phyloP scores from a whole-genome alignment of 1,284 basidiomycete species.

The Inonotus obliquus region DNA sequence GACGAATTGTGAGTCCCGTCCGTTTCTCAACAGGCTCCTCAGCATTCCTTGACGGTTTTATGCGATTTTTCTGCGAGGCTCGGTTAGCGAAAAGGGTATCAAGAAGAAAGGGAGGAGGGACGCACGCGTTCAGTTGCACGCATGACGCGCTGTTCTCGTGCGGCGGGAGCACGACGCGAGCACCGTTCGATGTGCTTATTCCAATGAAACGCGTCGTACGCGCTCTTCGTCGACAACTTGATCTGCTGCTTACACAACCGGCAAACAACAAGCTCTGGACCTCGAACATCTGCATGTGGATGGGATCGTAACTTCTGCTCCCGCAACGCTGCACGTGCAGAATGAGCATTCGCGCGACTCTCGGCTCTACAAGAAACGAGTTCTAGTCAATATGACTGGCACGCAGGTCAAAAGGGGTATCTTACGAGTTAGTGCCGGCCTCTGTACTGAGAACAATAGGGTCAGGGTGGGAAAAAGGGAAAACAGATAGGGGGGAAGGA shows the following conservation, averaged over 20 bases:
- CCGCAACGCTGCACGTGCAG: conserved; percentile 25
- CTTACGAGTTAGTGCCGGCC: background rate
- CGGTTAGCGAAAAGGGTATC: no score
- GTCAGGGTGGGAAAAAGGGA: background rate
- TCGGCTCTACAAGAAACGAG: background rate
- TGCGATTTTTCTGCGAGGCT: conserved; percentile 10
- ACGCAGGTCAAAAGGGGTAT: background rate
- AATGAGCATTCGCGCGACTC: conserved; percentile 1
- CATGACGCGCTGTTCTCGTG: conserved; percentile 7
- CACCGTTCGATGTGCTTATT: conserved; percentile 55
- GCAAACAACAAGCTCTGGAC: conserved; percentile 51
- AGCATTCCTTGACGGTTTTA: background rate
- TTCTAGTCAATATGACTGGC: background rate
- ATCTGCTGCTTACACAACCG: conserved; percentile 49
- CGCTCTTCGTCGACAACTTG: conserved; percentile 63
- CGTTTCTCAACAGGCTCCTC: background rate
- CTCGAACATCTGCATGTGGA: conserved; percentile 46
- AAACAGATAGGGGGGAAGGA: background rate
- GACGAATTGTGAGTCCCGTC: conserved; percentile 3
- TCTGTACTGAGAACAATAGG: conserved; percentile 3
- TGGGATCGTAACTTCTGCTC: conserved; percentile 48
- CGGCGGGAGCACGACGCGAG: conserved; percentile 12
- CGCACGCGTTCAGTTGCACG: conserved; percentile 4
- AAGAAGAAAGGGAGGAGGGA: background rate
- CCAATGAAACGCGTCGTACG: conserved; percentile 67